Percentiles rank a stretch among this genome's conserved stretches.
Conservation (phyloP, 2,329 filamentous ascomycete species). For the Talaromyces sp. region DNA sequence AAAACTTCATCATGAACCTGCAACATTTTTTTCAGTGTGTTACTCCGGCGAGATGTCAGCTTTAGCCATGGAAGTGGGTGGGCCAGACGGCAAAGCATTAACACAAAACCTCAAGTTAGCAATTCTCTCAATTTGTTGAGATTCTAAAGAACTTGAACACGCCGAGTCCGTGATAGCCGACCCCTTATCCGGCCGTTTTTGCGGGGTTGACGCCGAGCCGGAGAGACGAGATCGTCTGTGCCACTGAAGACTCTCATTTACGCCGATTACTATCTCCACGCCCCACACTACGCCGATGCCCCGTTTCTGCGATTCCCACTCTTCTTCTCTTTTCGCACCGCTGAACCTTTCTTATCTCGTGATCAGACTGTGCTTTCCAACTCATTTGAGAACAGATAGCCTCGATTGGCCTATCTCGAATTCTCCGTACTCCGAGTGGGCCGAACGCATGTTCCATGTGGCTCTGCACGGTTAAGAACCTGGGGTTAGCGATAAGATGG, state of each 20-base stretch:
- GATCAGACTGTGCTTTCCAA: not conserved
- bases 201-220: slow-evolving; percentile 7
- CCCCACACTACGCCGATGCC: slow-evolving; percentile 10
- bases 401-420: not conserved
- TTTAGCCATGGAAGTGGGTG: not conserved
- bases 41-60: not conserved
- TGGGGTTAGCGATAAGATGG: slow-evolving; percentile 10
- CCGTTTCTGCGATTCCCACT: not conserved
- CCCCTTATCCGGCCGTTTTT: slow-evolving; percentile 11
- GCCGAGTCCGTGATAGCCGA: not conserved
- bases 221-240: not conserved
- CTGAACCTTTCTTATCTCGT: slow-evolving; percentile 3
- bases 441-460: not conserved
- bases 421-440: slow-evolving; percentile 6
- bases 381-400: not conserved
- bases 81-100: not conserved
- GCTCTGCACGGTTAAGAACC: not conserved
- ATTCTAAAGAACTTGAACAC: not conserved
- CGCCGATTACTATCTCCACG: not conserved
- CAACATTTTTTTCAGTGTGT: not conserved
- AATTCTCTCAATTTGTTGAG: not conserved
- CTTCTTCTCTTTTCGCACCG: not conserved
- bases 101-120: not conserved
- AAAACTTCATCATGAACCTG: not conserved
- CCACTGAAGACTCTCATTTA: not conserved